A percentile compares a stretch with the other conserved stretches of the same genome.
These are phyloP conservation scores for Pseudodiploospora longispora DNA, from an alignment of 2,329 filamentous ascomycete species.

Conservation along the genomic window DNA sequence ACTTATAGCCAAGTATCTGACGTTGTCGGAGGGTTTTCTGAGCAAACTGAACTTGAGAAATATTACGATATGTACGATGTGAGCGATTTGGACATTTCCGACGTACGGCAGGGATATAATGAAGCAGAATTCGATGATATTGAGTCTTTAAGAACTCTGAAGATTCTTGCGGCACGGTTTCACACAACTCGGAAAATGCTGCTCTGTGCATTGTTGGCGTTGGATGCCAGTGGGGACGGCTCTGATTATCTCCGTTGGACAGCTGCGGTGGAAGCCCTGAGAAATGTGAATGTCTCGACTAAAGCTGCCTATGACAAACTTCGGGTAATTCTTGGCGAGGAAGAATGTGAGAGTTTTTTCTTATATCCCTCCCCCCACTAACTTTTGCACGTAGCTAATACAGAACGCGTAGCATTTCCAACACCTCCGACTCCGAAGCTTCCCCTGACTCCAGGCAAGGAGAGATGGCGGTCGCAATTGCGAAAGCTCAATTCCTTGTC, in stretches of 20 bases:
- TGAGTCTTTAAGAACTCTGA: slow-evolving; percentile 71
- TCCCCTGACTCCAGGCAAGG: slow-evolving; percentile 63
- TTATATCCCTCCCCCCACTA: slow-evolving; percentile 8
- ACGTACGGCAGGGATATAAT: slow-evolving; percentile 57
- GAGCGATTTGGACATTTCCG: slow-evolving; percentile 62
- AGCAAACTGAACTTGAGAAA: slow-evolving; percentile 77
- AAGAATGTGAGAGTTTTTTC: slow-evolving; percentile 55
- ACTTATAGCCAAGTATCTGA: slow-evolving; percentile 64
- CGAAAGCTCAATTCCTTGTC: slow-evolving; percentile 83
- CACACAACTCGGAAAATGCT: slow-evolving; percentile 77
- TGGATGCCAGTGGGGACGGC: slow-evolving; percentile 73
- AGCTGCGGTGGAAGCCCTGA: slow-evolving; percentile 67
- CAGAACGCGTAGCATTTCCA: slow-evolving; percentile 38
- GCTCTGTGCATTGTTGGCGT: slow-evolving; percentile 78
- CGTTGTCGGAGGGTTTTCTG: slow-evolving; percentile 63
- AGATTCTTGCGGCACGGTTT: slow-evolving; percentile 72
- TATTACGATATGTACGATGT: slow-evolving; percentile 88
- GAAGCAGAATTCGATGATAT: slow-evolving; percentile 66
- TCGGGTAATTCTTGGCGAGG: slow-evolving; percentile 63
- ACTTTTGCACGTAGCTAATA: slow-evolving; percentile 3
- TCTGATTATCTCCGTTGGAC: slow-evolving; percentile 73
- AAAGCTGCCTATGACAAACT: slow-evolving; percentile 56
- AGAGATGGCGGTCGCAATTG: slow-evolving; percentile 78
- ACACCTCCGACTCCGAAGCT: slow-evolving; percentile 48
- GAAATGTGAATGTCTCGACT: slow-evolving; percentile 54